Evolutionary conservation across 1,284 basidiomycete genomes (phyloP).

Genomic region (Puccinia hordei): DNA sequence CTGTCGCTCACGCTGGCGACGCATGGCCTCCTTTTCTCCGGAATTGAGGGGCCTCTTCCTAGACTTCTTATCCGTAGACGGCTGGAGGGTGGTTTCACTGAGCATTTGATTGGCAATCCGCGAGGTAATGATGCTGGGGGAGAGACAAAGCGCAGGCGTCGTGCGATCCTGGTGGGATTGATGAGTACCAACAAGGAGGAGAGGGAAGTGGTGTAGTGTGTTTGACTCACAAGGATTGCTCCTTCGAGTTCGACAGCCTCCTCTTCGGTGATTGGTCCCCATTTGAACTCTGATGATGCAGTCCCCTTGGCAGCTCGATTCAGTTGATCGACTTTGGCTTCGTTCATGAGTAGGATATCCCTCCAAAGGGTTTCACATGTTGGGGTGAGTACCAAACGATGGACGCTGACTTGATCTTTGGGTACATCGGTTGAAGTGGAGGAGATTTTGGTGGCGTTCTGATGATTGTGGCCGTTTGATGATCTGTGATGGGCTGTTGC

Average conservation of each 20-base stretch:
- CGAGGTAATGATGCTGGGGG: conserved; percentile 50
- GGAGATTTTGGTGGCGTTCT: neutral
- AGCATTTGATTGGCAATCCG: conserved; percentile 50
- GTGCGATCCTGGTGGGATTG: conserved; percentile 39
- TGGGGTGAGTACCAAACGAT: conserved; percentile 47
- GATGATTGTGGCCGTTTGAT: conserved; percentile 13
- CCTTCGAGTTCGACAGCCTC: conserved; percentile 45
- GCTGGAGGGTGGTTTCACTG: conserved; percentile 45
- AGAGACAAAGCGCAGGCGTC: conserved; percentile 45
- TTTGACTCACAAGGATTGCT: conserved; percentile 44
- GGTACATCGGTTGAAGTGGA: conserved; percentile 27
- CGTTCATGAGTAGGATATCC: conserved; percentile 47
- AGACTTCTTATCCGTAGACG: conserved; percentile 44
- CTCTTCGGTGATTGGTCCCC: conserved; percentile 47
- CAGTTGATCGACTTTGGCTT: conserved; percentile 29
- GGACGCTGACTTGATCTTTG: conserved; percentile 39
- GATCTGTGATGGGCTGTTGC: neutral
- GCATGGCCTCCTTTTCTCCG: conserved; percentile 48
- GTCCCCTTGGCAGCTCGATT: neutral
- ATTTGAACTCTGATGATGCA: conserved; percentile 30
- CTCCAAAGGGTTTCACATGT: conserved; percentile 49
- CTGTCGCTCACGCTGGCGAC: conserved; percentile 44
- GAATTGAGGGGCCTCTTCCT: conserved; percentile 50
- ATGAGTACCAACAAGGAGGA: conserved; percentile 15
- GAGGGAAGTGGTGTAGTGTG: neutral